phyloP scores from a whole-genome alignment of 139 green algal genomes.

The Coelastrella sp. region DNA sequence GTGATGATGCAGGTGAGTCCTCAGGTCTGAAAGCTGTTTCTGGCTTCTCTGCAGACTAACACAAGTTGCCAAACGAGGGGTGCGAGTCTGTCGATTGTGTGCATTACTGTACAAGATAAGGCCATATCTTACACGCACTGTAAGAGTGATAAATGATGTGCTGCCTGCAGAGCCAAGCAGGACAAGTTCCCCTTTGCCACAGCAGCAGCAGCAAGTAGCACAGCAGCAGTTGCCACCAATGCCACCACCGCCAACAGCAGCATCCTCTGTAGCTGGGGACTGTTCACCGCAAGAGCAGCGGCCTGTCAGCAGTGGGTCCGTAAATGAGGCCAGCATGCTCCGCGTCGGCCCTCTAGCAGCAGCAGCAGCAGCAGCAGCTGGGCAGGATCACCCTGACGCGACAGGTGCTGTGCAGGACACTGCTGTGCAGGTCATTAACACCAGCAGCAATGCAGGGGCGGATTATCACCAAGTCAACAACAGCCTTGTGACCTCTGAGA shows the following conservation, averaged over 20 bases:
- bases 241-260: background rate
- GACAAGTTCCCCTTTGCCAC: background rate
- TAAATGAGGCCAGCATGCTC: background rate
- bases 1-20: conserved; percentile 4
- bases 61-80: too few species aligned
- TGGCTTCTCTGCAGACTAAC: too few species aligned
- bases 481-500: background rate
- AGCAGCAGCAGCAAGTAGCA: background rate
- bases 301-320: background rate
- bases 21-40: background rate
- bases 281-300: background rate
- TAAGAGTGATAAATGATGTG: background rate
- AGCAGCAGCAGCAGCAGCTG: conserved; percentile 20
- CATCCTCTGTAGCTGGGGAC: background rate
- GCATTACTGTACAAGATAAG: too few species aligned
- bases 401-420: background rate
- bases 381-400: background rate
- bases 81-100: too few species aligned
- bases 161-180: background rate
- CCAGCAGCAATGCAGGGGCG: background rate
- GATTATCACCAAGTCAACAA: background rate
- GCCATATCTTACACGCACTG: background rate
- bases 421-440: background rate
- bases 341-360: background rate
- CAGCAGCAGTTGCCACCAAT: background rate